Base-by-base conservation (phyloP, 495 filamentous ascomycete genomes). In the Pyrenopolyporus hunteri region DNA sequence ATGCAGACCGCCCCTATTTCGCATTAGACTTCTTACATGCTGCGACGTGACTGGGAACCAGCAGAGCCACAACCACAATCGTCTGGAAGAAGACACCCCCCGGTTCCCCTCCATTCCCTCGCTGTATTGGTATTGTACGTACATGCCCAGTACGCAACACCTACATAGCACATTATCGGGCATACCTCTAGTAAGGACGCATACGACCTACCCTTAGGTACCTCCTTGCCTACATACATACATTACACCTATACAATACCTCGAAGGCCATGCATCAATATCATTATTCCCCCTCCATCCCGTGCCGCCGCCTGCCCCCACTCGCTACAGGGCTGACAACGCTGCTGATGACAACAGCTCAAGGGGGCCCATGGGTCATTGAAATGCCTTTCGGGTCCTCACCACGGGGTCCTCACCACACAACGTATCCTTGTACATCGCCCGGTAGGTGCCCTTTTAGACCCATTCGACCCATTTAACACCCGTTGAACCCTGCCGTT, bases 381-480 rank as follows among this genome's bases (percentile, higher is more conserved):
- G 48, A 32, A 25, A 43, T 59, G 35, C 33, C 40, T 33, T 32
- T 45, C 46, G 39, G 59, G 52, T 33, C 52, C 51, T 63, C 40
- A 25, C 46, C 32, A 17, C 25, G 23, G 19, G 20, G 23, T 25
- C 47, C 46, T 59, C 32, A 14, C 40, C 23, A 7, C 19, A 20
- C 17, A 26, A 16, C 26, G 56, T 59, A 65, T 56, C 54, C 36
- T 40, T 49, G 60, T 50, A 64, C 49, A 56, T 42, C 20, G 32
- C 11, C 61, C 56, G 45, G 50, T 64, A 54, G 33, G 33, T 54
- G 36, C 19, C 44, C 14, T 64, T 32, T 16, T 20, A 45, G 51
- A 63, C 59, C 50, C 28, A 23, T 48, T 43, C 36, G 62, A 51
- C 62, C 62, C 37, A 42, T 63, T 57, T 65, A 59, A 59, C 49